These are phyloP conservation scores for Pycnococcus provasolii DNA, from an alignment of 139 green algal species.

Conservation along the genomic window DNA sequence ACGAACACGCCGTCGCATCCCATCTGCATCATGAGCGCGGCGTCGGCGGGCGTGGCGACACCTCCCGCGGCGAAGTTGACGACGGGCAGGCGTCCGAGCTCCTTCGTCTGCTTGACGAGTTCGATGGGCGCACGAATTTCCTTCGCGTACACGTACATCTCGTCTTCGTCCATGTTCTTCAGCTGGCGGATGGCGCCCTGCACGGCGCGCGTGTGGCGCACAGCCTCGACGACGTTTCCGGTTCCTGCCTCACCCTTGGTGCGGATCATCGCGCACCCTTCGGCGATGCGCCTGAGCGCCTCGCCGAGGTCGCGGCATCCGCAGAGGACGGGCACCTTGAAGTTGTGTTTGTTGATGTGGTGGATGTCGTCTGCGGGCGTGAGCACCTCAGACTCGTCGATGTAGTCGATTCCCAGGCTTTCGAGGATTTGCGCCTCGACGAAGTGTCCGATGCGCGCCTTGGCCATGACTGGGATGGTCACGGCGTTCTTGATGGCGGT, in stretches of 20 bases:
- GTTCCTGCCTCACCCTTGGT: slow-evolving; percentile 89
- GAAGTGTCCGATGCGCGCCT: slow-evolving; percentile 96
- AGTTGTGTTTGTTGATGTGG: slow-evolving; percentile 99
- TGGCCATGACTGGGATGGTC: slow-evolving; percentile 99
- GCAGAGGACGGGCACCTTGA: slow-evolving; percentile 97
- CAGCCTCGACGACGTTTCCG: slow-evolving; percentile 96
- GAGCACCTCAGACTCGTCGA: slow-evolving; percentile 97
- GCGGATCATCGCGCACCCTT: slow-evolving; percentile 97
- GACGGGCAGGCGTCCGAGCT: slow-evolving; percentile 82
- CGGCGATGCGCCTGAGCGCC: slow-evolving; percentile 87
- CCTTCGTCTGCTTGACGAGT: slow-evolving; percentile 80
- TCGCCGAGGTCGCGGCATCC: slow-evolving; percentile 96
- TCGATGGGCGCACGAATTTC: slow-evolving; percentile 84
- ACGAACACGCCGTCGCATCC: slow-evolving; percentile 98
- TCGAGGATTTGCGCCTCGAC: slow-evolving; percentile 98
- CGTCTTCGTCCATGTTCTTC: slow-evolving; percentile 96
- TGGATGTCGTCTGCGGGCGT: slow-evolving; percentile 95
- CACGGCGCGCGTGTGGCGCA: slow-evolving; percentile 85
- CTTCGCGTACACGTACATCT: slow-evolving; percentile 99
- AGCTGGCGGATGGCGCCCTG: slow-evolving; percentile 87
- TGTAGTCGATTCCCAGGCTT: slow-evolving; percentile 89
- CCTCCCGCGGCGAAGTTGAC: slow-evolving; percentile 99
- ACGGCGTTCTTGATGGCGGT: slow-evolving; percentile 89
- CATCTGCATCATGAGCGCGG: slow-evolving; percentile 92
- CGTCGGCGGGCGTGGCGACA: slow-evolving; percentile 95